These are phyloP conservation scores for Picochlorum sp. DNA, from an alignment of 139 green algal species.

Conservation along the genomic window DNA sequence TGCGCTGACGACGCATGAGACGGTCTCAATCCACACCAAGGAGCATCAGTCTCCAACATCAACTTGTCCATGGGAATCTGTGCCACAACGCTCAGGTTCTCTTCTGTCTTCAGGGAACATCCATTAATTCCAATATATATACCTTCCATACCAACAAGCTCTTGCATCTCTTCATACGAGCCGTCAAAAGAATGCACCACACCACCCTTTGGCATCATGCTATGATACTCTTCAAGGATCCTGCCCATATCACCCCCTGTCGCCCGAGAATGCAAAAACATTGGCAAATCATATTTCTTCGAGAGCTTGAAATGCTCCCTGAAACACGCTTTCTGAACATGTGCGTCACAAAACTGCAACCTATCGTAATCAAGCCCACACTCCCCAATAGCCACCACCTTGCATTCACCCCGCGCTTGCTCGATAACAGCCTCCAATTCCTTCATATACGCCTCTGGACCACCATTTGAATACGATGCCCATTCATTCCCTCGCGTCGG, in stretches of 20 bases:
- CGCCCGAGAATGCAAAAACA: constrained; percentile 82
- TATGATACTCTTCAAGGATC: constrained; percentile 41
- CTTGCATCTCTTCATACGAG: constrained; percentile 48
- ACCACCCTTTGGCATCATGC: constrained; percentile 14
- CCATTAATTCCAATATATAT: constrained; percentile 71
- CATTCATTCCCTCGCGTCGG: constrained; percentile 75
- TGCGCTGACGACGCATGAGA: constrained; percentile 39
- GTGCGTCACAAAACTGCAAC: constrained; percentile 71
- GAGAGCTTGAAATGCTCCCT: constrained; percentile 61
- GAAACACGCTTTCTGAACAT: constrained; percentile 59
- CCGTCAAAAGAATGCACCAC: constrained; percentile 87
- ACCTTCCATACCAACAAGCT: constrained; percentile 33
- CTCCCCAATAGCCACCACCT: constrained; percentile 81
- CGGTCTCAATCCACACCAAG: constrained; percentile 70
- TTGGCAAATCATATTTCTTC: constrained; percentile 43
- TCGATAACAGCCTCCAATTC: constrained; percentile 33
- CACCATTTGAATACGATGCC: constrained; percentile 24
- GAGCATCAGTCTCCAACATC: constrained; percentile 83
- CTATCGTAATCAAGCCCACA: constrained; percentile 68
- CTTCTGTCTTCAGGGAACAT: constrained; percentile 77
- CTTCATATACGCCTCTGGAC: constrained; percentile 40
- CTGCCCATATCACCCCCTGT: constrained; percentile 63
- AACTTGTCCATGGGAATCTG: constrained; percentile 58
- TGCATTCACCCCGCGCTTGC: constrained; percentile 43
- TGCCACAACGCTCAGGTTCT: constrained; percentile 62